Percentiles rank a stretch among this genome's conserved stretches.
Conservation (phyloP, 225 moss, liverwort and hornwort species). For the Climacium dendroides region DNA sequence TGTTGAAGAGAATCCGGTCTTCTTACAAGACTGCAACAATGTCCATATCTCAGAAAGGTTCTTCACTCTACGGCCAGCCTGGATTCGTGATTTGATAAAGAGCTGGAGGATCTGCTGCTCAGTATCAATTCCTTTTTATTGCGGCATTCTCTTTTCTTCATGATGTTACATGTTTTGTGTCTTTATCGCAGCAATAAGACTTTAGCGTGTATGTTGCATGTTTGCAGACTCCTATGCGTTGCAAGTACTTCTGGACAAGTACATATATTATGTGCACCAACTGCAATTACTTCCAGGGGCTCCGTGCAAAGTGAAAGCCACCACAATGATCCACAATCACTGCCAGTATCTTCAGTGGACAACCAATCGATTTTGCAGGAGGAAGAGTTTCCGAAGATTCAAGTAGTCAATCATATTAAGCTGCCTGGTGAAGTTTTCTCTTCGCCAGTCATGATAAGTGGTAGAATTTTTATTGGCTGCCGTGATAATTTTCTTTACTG, state of each 20-base stretch:
- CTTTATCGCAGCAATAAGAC: neutral
- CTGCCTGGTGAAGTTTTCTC: slow-evolving; percentile 37
- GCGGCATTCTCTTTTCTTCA: neutral
- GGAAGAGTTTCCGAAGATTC: neutral
- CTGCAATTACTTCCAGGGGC: neutral
- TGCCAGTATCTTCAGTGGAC: neutral
- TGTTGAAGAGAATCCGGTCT: slow-evolving; percentile 12
- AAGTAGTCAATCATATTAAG: neutral
- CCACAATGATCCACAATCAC: neutral
- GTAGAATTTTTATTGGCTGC: slow-evolving; percentile 28
- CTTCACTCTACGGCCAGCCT: neutral
- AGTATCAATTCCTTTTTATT: neutral
- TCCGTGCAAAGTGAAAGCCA: neutral
- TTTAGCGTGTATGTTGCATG: neutral
- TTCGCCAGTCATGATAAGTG: slow-evolving; percentile 29
- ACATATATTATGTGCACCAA: slow-evolving; percentile 1
- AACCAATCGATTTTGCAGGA: neutral
- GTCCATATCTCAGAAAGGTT: neutral
- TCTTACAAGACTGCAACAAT: neutral
- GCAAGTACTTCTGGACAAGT: slow-evolving; percentile 12
- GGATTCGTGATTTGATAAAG: neutral
- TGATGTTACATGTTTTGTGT: neutral
- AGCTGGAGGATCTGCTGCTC: neutral
- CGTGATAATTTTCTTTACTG: slow-evolving; percentile 24
- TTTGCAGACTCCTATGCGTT: slow-evolving; percentile 13